Percentiles rank a stretch among this genome's conserved stretches.
Evolutionary conservation across 140 eudicot genomes (phyloP).

Genomic region (Erigeron philadelphicus): DNA sequence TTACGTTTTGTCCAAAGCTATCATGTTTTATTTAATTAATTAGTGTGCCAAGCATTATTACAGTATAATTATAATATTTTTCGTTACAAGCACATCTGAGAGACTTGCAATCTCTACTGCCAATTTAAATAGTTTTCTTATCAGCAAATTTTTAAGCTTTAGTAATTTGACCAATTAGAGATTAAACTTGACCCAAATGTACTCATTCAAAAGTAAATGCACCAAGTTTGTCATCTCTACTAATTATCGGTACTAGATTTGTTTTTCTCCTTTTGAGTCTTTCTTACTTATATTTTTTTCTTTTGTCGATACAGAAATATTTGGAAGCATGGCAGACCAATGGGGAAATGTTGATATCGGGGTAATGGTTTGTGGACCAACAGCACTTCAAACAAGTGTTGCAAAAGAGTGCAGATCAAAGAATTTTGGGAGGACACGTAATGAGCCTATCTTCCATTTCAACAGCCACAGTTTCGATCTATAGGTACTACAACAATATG

Average conservation of each 20-base stretch:
- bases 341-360: slow-evolving; percentile 87
- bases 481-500: slow-evolving; percentile 25
- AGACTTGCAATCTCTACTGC: not conserved
- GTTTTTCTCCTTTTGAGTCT: too few relatives aligned
- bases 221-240: too few relatives aligned
- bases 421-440: slow-evolving; percentile 45
- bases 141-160: not conserved
- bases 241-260: too few relatives aligned
- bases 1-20: not conserved
- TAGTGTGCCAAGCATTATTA: not conserved
- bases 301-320: slow-evolving; percentile 52
- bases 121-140: not conserved
- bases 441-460: slow-evolving; percentile 75
- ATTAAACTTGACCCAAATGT: not conserved
- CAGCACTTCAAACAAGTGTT: slow-evolving; percentile 64
- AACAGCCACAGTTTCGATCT: slow-evolving; percentile 90
- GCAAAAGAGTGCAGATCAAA: slow-evolving; percentile 78
- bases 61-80: not conserved
- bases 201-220: too few relatives aligned
- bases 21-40: not conserved
- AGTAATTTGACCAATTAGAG: not conserved
- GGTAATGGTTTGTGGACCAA: slow-evolving; percentile 87
- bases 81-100: not conserved
- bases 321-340: slow-evolving; percentile 48
- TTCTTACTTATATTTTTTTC: not conserved